A percentile compares a stretch with the other conserved stretches of the same genome.
phyloP scores from a whole-genome alignment of 73 alveolate species.

The Tetrahymena elliotti region DNA sequence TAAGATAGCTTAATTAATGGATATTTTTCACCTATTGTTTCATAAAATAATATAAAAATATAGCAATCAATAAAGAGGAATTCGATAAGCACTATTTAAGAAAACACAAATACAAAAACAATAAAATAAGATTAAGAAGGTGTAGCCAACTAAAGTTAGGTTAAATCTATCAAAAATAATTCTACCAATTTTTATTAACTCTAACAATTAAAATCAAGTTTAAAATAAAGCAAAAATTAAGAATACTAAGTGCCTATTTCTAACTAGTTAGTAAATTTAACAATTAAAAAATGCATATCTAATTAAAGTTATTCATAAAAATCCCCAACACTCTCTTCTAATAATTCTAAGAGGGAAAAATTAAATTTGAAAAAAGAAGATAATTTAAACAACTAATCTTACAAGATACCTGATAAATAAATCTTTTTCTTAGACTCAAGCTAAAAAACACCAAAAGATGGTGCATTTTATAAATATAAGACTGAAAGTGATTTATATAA shows the following conservation, averaged over 20 bases:
- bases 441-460: not conserved
- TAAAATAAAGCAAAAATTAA: not conserved
- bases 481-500: not conserved
- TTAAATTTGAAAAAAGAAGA: not conserved
- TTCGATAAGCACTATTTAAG: not conserved
- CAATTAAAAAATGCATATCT: not conserved
- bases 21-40: not conserved
- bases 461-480: not conserved
- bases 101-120: not conserved
- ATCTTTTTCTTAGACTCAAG: not conserved
- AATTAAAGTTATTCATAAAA: not conserved
- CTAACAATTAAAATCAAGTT: not conserved
- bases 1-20: not conserved
- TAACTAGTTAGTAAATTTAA: not conserved
- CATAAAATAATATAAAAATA: not conserved
- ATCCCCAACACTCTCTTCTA: not conserved
- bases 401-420: not conserved
- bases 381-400: not conserved
- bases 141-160: not conserved
- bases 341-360: not conserved
- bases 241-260: not conserved
- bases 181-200: not conserved
- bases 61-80: not conserved
- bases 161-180: not conserved
- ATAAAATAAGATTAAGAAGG: not conserved